phyloP scores from a whole-genome alignment of 2,329 filamentous ascomycete genomes.

The Akanthomyces uredinophilus region DNA sequence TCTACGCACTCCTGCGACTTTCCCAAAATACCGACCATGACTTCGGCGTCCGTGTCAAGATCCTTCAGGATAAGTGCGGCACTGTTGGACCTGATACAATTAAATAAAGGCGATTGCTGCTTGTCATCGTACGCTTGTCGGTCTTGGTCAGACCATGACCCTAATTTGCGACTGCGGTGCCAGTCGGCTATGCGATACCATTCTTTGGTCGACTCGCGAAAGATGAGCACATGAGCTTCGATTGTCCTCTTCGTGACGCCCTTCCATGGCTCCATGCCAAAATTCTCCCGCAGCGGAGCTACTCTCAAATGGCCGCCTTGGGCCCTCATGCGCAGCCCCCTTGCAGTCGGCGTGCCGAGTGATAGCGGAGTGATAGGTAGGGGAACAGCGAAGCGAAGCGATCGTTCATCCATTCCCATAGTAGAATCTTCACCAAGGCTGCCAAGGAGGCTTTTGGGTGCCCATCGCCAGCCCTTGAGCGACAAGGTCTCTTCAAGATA shows the following conservation, averaged over 20 bases:
- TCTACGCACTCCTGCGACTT: neutral
- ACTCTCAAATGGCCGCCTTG: slow-evolving; percentile 16
- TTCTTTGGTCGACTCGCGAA: slow-evolving; percentile 9
- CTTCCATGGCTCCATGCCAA: slow-evolving; percentile 19
- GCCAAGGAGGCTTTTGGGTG: slow-evolving; percentile 20
- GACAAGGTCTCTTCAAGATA: slow-evolving; percentile 21
- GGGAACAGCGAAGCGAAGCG: slow-evolving; percentile 14
- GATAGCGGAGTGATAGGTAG: neutral
- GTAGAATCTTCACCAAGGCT: slow-evolving; percentile 18
- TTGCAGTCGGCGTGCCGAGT: slow-evolving; percentile 17
- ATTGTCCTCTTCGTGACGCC: slow-evolving; percentile 12
- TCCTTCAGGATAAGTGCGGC: slow-evolving; percentile 17
- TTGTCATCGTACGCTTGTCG: slow-evolving; percentile 14
- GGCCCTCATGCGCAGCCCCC: slow-evolving; percentile 18
- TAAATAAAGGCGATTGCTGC: slow-evolving; percentile 17
- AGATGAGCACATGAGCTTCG: slow-evolving; percentile 18
- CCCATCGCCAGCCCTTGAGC: slow-evolving; percentile 25
- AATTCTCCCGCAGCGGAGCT: neutral
- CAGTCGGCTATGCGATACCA: slow-evolving; percentile 21
- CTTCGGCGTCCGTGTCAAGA: neutral
- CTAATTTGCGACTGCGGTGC: slow-evolving; percentile 19
- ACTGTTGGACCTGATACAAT: slow-evolving; percentile 15
- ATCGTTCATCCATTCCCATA: slow-evolving; percentile 17
- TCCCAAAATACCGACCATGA: neutral
- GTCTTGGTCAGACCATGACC: slow-evolving; percentile 18